Conservation (phyloP, 352 stramenopile genomes). For the Peronosclerospora sorghi region DNA sequence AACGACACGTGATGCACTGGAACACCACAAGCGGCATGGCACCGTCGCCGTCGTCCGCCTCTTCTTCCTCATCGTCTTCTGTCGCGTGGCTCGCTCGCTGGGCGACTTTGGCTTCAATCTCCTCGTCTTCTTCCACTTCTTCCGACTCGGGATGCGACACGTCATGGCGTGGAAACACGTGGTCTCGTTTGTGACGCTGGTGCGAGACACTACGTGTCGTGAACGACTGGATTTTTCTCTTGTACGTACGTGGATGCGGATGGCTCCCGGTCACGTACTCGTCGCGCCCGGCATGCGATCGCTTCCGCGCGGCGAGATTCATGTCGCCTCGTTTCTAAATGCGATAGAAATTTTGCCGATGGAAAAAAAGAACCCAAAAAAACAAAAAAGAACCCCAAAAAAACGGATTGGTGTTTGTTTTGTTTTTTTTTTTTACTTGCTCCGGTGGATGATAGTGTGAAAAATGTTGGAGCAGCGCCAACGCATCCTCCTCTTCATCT, state of each 20-base stretch:
- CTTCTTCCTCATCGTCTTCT: conserved; percentile 30
- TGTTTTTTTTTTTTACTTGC: no score
- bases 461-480: no score
- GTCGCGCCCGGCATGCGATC: conserved; percentile 3
- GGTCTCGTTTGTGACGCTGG: conserved; percentile 1
- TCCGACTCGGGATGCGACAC: conserved; percentile 20
- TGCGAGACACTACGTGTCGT: conserved; percentile 1
- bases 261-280: no score
- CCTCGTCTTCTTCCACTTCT: conserved; percentile 26
- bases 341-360: no score
- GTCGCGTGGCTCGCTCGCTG: conserved; percentile 12
- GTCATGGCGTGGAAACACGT: conserved; percentile 3
- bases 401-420: no score
- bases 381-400: no score
- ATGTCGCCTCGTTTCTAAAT: no score
- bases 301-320: conserved; percentile 24
- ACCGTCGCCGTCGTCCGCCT: conserved; percentile 20
- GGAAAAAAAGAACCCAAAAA: no score
- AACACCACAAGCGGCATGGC: conserved; percentile 61
- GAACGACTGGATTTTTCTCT: conserved; percentile 21
- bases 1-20: conserved; percentile 72
- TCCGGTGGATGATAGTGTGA: no score
- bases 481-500: no score
- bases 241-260: conserved; percentile 3
- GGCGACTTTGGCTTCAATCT: conserved; percentile 7